Percentiles rank a stretch among this genome's conserved stretches.
Conservation (phyloP, 306 rosid genomes). For the Glycyrrhiza uralensis region DNA sequence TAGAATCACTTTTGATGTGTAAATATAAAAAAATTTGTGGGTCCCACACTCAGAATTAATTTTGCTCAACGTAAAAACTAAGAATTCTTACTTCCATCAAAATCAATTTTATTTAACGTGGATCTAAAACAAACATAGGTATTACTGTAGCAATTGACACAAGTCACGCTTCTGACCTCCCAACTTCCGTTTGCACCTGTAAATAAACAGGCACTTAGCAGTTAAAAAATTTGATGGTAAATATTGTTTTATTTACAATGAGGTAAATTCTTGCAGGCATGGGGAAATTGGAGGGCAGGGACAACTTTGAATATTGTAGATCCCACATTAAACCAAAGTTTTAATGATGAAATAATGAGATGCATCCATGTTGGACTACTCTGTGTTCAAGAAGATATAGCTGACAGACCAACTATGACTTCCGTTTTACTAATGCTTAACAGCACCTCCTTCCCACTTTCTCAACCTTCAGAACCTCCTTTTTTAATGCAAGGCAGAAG, state of each 20-base stretch:
- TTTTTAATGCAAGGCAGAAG: slow-evolving; percentile 3
- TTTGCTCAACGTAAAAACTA: too few relatives aligned
- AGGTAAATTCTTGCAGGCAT: slow-evolving; percentile 36
- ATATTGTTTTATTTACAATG: background rate
- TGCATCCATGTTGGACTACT: slow-evolving; percentile 61
- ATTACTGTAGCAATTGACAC: too few relatives aligned
- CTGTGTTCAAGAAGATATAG: slow-evolving; percentile 47
- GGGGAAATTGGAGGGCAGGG: slow-evolving; percentile 56
- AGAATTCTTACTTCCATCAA: too few relatives aligned
- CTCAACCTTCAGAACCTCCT: slow-evolving; percentile 35
- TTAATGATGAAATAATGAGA: slow-evolving; percentile 36
- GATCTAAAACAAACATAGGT: too few relatives aligned
- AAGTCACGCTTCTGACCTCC: too few relatives aligned
- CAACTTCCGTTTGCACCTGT: too few relatives aligned
- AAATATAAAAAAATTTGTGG: too few relatives aligned
- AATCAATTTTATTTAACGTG: too few relatives aligned
- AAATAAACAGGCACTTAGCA: too few relatives aligned
- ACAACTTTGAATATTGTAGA: slow-evolving; percentile 33
- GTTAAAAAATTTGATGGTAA: background rate
- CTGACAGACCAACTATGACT: slow-evolving; percentile 49
- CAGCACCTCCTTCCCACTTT: slow-evolving; percentile 33
- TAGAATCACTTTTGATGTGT: too few relatives aligned
- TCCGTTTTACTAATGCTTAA: slow-evolving; percentile 39
- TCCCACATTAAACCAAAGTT: slow-evolving; percentile 2
- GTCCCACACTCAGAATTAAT: too few relatives aligned